Evolutionary conservation across 305 asterid species (phyloP).

Genomic region (Fraxinus baroniana): DNA sequence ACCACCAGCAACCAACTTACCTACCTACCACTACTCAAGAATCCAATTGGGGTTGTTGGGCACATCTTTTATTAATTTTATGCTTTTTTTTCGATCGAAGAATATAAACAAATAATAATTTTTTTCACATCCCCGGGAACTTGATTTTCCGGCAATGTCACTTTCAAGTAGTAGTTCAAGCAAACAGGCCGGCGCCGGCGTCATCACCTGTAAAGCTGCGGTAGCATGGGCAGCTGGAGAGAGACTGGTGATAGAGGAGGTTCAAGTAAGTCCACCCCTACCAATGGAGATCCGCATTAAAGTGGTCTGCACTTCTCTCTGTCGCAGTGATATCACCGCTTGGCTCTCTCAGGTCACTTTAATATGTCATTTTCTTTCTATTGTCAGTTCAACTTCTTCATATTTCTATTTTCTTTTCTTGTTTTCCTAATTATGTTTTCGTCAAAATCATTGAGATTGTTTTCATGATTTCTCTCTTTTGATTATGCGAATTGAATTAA

Average conservation of each 20-base stretch:
- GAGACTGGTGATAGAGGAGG: conserved; percentile 74
- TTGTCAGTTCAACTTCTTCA: background rate
- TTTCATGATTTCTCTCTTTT: background rate
- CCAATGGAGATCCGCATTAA: conserved; percentile 85
- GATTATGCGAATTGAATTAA: background rate
- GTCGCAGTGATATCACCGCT: conserved; percentile 85
- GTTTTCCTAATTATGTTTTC: background rate
- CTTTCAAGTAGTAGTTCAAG: background rate
- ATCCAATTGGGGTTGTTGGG: background rate
- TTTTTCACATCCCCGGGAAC: background rate
- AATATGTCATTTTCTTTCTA: background rate
- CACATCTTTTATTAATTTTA: background rate
- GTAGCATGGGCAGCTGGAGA: conserved; percentile 88
- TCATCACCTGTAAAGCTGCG: conserved; percentile 65
- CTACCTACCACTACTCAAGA: background rate
- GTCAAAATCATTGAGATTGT: background rate
- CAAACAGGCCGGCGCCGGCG: conserved; percentile 9
- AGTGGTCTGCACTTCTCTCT: conserved; percentile 81
- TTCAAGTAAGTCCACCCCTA: conserved; percentile 79
- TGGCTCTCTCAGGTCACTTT: conserved; percentile 72
- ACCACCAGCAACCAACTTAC: background rate
- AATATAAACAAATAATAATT: background rate
- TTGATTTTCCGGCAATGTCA: background rate
- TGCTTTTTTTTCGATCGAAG: background rate
- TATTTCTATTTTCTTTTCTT: background rate